Evolutionary conservation across 106 monocot genomes (phyloP), one percentile per base, ranked within the genome.

Genomic region (Hemerocallis citrina): DNA sequence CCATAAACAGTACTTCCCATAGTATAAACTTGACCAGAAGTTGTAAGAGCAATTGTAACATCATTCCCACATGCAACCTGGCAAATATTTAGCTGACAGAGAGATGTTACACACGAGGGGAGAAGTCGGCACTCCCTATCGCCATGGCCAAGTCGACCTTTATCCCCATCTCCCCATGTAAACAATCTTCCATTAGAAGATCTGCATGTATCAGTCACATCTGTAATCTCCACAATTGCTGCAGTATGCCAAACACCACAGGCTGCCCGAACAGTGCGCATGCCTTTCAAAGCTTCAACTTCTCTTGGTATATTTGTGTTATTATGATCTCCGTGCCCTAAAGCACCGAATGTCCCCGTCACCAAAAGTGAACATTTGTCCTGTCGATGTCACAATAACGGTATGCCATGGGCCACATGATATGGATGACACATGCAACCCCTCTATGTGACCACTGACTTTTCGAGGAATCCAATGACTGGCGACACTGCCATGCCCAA

Each of bases 381-480:
- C 78, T 12, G 19, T 36, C 14, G 78, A 79, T 13, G 73, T 72
- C 17, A 79, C 55, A 34, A 79, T 50, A 44, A 73, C 73, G 34
- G 78, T 73, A 52, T 79, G 78, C 78, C 78, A 79, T 27, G 72
- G 62, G 34, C 78, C 78, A 59, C 78, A 79, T 30, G 78, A 48
- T n/a, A 79, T 64, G 8, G 52, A 62, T 52, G 59, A 68, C 23
- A 80, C 80, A 62, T 75, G 75, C 45, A 71, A 31, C 13, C 71
- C 79, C 52, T 59, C 67, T 34, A 84, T 19, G 12, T 41, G 74
- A 41, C 75, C 83, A 55, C 49, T 37, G 5, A 79, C 59, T 34
- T 36, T 74, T 65, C 79, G 71, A 5, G 83, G 83, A 52, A 79
- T 66, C 83, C 79, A 84, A 50, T 79, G 75, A 46, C 74, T 75